These are phyloP conservation scores for Acer yangbiense DNA, from an alignment of 345 rosid species.

Conservation along the genomic window DNA sequence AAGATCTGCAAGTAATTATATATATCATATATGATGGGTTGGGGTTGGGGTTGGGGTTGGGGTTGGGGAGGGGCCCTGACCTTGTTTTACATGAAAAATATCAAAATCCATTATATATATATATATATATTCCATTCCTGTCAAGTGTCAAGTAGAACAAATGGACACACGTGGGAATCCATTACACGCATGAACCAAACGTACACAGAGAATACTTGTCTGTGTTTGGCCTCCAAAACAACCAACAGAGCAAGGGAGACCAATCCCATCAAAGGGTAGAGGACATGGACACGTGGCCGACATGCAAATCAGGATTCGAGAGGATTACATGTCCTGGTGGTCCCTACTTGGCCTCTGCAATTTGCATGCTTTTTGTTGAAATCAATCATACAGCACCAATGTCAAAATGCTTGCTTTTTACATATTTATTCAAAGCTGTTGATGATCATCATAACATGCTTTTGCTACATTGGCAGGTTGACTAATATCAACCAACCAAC, in stretches of 20 bases:
- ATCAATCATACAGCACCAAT: slow-evolving; percentile 40
- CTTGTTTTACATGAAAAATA: too few relatives aligned
- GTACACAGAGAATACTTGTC: slow-evolving; percentile 21
- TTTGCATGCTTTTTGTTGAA: slow-evolving; percentile 32
- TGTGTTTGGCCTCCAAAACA: slow-evolving; percentile 44
- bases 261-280: slow-evolving; percentile 47
- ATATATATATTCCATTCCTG: not conserved
- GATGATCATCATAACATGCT: slow-evolving; percentile 31
- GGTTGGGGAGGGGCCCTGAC: not conserved
- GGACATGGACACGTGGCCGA: slow-evolving; percentile 55
- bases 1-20: not conserved
- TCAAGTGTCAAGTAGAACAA: not conserved
- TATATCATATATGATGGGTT: too few relatives aligned
- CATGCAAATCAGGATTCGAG: slow-evolving; percentile 41
- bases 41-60: too few relatives aligned
- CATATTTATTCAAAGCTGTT: slow-evolving; percentile 21
- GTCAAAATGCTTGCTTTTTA: slow-evolving; percentile 12
- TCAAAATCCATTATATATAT: too few relatives aligned
- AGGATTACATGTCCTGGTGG: slow-evolving; percentile 6
- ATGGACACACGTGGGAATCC: slow-evolving; percentile 20
- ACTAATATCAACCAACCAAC: slow-evolving; percentile 38
- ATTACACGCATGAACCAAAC: not conserved
- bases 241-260: slow-evolving; percentile 35
- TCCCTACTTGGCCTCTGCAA: slow-evolving; percentile 30
- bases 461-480: slow-evolving; percentile 48